A percentile compares a stretch with the other conserved stretches of the same genome.
Evolutionary conservation across 2,329 filamentous ascomycete species (phyloP).

Genomic region (Rutstroemia sp.): DNA sequence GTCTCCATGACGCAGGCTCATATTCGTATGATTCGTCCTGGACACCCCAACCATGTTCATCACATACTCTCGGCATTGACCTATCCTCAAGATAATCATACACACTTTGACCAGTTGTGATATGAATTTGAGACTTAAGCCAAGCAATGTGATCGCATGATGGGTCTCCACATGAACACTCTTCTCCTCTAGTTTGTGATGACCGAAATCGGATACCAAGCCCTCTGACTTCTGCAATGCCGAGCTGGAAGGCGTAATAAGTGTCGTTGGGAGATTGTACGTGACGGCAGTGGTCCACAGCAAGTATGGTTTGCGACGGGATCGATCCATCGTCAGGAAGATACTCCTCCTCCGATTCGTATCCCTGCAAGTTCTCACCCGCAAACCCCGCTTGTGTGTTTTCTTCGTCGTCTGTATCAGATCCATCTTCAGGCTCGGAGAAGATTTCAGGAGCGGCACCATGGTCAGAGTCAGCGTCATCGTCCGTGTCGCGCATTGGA

Average conservation of each 20-base stretch:
- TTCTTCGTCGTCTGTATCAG: neutral
- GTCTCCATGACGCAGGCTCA: slow-evolving; percentile 20
- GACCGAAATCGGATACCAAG: slow-evolving; percentile 22
- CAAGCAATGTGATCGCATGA: slow-evolving; percentile 18
- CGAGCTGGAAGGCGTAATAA: slow-evolving; percentile 26
- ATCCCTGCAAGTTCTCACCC: neutral
- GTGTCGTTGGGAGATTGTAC: neutral
- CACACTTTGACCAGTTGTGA: slow-evolving; percentile 3
- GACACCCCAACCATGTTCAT: slow-evolving; percentile 23
- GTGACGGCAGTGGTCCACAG: slow-evolving; percentile 14
- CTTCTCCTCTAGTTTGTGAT: slow-evolving; percentile 10
- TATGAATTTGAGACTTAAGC: slow-evolving; percentile 5
- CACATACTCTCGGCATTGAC: slow-evolving; percentile 23
- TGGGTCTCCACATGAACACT: slow-evolving; percentile 17
- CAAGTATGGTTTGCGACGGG: slow-evolving; percentile 21
- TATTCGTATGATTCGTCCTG: slow-evolving; percentile 16
- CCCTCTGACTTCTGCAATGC: slow-evolving; percentile 20
- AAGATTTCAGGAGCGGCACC: neutral
- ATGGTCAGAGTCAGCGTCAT: slow-evolving; percentile 11
- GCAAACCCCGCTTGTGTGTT: neutral
- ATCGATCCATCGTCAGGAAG: neutral
- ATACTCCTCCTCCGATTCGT: slow-evolving; percentile 1
- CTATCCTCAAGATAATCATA: slow-evolving; percentile 20
- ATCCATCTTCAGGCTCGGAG: slow-evolving; percentile 1
- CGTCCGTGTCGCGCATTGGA: slow-evolving; percentile 2